Evolutionary conservation across 2,329 filamentous ascomycete genomes (phyloP).

Genomic region (Phialophora tarda): DNA sequence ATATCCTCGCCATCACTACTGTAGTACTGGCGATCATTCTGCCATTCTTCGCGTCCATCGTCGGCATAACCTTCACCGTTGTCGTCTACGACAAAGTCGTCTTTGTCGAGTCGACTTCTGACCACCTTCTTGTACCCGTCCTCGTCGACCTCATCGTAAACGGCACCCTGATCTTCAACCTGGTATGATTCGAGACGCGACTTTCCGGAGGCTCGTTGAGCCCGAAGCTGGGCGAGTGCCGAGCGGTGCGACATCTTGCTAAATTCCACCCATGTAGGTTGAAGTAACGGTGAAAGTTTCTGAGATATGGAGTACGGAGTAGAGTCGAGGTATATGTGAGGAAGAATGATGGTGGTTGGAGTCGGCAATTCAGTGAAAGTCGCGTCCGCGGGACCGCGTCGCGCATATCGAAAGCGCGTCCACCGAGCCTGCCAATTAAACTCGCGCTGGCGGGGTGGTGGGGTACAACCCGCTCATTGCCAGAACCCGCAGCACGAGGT

Average conservation of each 20-base stretch:
- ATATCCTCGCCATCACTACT: conserved; percentile 75
- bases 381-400: not conserved
- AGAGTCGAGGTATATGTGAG: not conserved
- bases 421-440: not conserved
- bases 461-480: not conserved
- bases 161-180: conserved; percentile 77
- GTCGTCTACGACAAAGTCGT: conserved; percentile 98
- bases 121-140: conserved; percentile 97
- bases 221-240: conserved; percentile 74
- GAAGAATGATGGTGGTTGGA: conserved; percentile 7
- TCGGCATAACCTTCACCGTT: conserved; percentile 97
- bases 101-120: conserved; percentile 82
- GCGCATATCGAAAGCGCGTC: conserved; percentile 1
- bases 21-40: conserved; percentile 68
- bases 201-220: conserved; percentile 85
- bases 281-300: not conserved
- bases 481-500: too few relatives aligned
- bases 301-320: not conserved
- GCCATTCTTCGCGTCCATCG: conserved; percentile 94
- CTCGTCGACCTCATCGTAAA: conserved; percentile 97
- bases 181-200: conserved; percentile 87
- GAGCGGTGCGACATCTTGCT: conserved; percentile 38
- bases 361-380: not conserved
- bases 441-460: not conserved
- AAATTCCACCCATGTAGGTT: not conserved